Percentiles rank a stretch among this genome's conserved stretches.
Conservation (phyloP, 2,329 filamentous ascomycete genomes). For the Emericellopsis cladophorae region DNA sequence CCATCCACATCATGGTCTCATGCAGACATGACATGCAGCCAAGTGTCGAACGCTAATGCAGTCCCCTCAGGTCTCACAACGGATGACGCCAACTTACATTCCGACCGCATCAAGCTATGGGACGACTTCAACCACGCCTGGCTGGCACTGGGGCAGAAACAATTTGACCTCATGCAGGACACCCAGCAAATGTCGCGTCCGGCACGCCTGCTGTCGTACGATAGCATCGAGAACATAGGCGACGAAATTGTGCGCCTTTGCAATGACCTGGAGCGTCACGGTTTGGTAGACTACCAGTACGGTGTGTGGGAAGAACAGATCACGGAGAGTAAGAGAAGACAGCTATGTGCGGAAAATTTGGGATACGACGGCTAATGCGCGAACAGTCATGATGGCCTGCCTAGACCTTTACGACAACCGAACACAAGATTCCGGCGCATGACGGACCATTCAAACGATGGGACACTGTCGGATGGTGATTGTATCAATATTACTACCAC, state of each 20-base stretch:
- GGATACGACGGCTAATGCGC: background rate
- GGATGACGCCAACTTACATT: slow-evolving; percentile 66
- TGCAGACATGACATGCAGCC: background rate
- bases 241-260: slow-evolving; percentile 72
- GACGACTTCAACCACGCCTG: slow-evolving; percentile 90
- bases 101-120: slow-evolving; percentile 76
- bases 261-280: slow-evolving; percentile 77
- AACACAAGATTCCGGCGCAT: background rate
- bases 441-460: no score
- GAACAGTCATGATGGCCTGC: slow-evolving; percentile 23
- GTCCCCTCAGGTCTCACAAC: slow-evolving; percentile 58
- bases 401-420: slow-evolving; percentile 31
- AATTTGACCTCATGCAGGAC: slow-evolving; percentile 61
- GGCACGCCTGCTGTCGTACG: slow-evolving; percentile 53
- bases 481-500: no score
- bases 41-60: slow-evolving; percentile 1
- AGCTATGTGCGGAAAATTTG: no score
- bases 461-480: no score
- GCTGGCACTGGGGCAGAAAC: slow-evolving; percentile 71
- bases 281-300: slow-evolving; percentile 95
- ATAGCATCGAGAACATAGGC: slow-evolving; percentile 65
- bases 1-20: background rate
- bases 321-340: slow-evolving; percentile 47
- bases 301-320: slow-evolving; percentile 95
- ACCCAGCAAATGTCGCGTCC: slow-evolving; percentile 44